Conservation (phyloP, 139 green algal genomes). For the Coelastrella sp. region DNA sequence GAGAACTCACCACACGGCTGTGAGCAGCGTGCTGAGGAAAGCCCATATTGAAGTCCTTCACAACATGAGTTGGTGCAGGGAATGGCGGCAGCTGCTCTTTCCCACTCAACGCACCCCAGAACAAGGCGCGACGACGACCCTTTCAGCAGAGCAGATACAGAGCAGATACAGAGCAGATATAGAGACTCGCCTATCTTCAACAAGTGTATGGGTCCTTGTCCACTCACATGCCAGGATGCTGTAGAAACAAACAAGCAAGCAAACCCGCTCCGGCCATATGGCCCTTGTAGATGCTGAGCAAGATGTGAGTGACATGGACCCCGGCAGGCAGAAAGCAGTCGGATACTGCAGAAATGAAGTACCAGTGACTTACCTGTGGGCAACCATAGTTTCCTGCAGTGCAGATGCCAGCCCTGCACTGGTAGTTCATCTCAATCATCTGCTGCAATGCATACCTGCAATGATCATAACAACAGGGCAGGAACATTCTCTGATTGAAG, state of each 20-base stretch:
- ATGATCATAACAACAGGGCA: too few species aligned
- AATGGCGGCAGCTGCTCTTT: slow-evolving; percentile 74
- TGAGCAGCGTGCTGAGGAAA: not conserved
- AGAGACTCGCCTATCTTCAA: too few species aligned
- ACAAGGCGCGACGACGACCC: slow-evolving; percentile 59
- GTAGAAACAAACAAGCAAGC: too few species aligned
- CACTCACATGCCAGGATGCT: too few species aligned
- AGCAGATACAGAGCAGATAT: not conserved
- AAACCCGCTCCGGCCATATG: too few species aligned
- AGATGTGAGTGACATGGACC: too few species aligned
- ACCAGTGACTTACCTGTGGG: slow-evolving; percentile 68
- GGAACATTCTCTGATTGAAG: too few species aligned
- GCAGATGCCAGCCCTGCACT: slow-evolving; percentile 68
- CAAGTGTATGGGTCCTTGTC: too few species aligned
- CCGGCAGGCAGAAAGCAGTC: not conserved
- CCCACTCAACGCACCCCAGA: slow-evolving; percentile 66
- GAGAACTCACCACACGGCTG: slow-evolving; percentile 8
- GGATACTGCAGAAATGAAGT: not conserved
- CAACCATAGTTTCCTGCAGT: slow-evolving; percentile 70
- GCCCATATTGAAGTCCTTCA: slow-evolving; percentile 3
- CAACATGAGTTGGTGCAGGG: slow-evolving; percentile 56
- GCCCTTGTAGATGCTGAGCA: too few species aligned
- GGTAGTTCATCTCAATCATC: slow-evolving; percentile 71
- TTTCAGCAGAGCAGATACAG: slow-evolving; percentile 11
- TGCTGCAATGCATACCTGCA: slow-evolving; percentile 55